Conservation (phyloP, 768 basidiomycete species). For the Russula brevipes region DNA sequence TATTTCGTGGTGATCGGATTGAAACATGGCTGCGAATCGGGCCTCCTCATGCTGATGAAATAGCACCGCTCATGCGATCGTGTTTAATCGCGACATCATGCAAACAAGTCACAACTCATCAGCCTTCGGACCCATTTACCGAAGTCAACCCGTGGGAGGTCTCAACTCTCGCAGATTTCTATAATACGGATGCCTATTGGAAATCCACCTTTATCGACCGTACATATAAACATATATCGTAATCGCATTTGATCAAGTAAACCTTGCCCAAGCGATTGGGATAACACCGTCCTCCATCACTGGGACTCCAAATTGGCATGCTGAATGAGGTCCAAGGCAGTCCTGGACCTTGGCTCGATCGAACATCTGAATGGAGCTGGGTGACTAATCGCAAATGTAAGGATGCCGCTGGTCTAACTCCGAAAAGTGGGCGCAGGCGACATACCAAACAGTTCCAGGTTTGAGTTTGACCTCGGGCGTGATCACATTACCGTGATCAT, state of each 20-base stretch:
- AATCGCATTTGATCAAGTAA: neutral
- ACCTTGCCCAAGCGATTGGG: too few relatives aligned
- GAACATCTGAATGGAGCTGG: slow-evolving; percentile 20
- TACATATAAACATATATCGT: too few relatives aligned
- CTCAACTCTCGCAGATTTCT: too few relatives aligned
- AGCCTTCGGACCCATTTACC: too few relatives aligned
- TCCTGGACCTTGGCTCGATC: slow-evolving; percentile 18
- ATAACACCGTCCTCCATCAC: neutral
- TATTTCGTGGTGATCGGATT: neutral
- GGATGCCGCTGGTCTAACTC: neutral
- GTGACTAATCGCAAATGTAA: slow-evolving; percentile 2
- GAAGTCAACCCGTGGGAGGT: too few relatives aligned
- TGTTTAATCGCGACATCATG: neutral
- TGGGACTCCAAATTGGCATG: slow-evolving; percentile 6
- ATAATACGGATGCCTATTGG: too few relatives aligned
- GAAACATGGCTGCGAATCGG: neutral
- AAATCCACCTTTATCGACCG: too few relatives aligned
- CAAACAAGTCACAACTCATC: neutral
- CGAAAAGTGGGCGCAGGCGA: neutral
- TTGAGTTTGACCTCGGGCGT: slow-evolving; percentile 19
- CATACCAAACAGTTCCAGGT: slow-evolving; percentile 12
- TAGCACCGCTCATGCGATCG: too few relatives aligned
- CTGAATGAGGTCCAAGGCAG: slow-evolving; percentile 19
- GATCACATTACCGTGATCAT: slow-evolving; percentile 15
- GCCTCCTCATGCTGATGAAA: too few relatives aligned